Evolutionary conservation across 371 early-diverging fungal genomes (phyloP).

Genomic region (Blyttiomyces sp.): DNA sequence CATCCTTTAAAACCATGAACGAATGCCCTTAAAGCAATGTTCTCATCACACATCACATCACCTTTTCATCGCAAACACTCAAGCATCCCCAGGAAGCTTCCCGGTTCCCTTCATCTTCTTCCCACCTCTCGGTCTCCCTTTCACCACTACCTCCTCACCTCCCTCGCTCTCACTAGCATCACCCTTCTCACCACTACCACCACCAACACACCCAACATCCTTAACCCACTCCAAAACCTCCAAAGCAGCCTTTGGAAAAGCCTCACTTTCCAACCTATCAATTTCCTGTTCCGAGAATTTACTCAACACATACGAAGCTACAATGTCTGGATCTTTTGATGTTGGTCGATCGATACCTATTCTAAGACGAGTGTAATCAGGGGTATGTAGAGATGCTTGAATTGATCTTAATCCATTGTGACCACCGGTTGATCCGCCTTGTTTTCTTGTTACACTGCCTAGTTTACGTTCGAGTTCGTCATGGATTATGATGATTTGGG

Average conservation of each 20-base stretch:
- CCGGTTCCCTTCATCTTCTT: not conserved
- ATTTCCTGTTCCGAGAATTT: conserved; percentile 51
- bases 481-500: conserved; percentile 63
- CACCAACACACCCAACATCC: not conserved
- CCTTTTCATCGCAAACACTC: no score
- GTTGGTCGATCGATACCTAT: conserved; percentile 68
- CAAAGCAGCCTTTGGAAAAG: not conserved
- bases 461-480: conserved; percentile 73
- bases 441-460: conserved; percentile 61
- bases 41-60: no score
- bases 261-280: conserved; percentile 34
- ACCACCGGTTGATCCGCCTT: conserved; percentile 59
- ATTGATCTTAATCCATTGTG: conserved; percentile 78
- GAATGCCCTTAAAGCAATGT: no score
- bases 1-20: no score
- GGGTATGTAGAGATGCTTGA: conserved; percentile 48
- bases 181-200: not conserved
- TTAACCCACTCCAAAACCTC: not conserved
- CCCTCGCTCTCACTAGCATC: not conserved
- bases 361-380: conserved; percentile 55
- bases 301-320: conserved; percentile 59
- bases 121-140: not conserved
- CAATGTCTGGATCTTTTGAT: conserved; percentile 41
- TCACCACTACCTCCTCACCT: not conserved
- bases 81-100: no score